Evolutionary conservation across 2,329 filamentous ascomycete species (phyloP).

Genomic region (Thermomyces lanuginosus): DNA sequence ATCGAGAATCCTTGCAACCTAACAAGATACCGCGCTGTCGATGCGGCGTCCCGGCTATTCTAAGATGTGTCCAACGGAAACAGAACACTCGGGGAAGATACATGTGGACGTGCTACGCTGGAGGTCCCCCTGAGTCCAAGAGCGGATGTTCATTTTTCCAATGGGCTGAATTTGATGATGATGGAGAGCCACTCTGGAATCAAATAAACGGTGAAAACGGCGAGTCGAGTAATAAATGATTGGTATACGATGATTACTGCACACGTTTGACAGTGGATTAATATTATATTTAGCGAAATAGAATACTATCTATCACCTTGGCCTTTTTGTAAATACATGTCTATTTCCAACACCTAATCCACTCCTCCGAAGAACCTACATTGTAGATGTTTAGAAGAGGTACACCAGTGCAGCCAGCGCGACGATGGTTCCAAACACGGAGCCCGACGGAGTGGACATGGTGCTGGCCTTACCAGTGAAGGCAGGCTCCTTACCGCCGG

Average conservation of each 20-base stretch:
- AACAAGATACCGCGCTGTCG: constrained; percentile 59
- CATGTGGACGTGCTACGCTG: constrained; percentile 85
- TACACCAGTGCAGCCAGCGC: neutral
- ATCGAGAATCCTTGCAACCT: constrained; percentile 61
- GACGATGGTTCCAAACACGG: too few species aligned
- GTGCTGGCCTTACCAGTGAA: too few species aligned
- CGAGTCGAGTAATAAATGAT: neutral
- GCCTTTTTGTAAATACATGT: too few species aligned
- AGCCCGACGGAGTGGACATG: too few species aligned
- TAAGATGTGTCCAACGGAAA: constrained; percentile 67
- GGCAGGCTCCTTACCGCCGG: too few species aligned
- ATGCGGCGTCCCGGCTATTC: constrained; percentile 51
- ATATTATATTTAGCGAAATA: neutral
- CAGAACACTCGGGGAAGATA: constrained; percentile 62
- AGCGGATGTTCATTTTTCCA: constrained; percentile 65
- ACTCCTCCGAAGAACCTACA: neutral
- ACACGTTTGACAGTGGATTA: neutral
- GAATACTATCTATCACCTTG: neutral
- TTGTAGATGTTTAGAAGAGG: neutral
- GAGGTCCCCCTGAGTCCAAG: constrained; percentile 28
- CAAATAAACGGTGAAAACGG: constrained; percentile 4
- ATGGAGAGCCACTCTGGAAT: constrained; percentile 60
- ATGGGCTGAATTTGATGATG: constrained; percentile 75
- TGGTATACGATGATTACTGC: neutral
- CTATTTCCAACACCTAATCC: too few species aligned